Evolutionary conservation across 495 filamentous ascomycete species (phyloP).

Genomic region (Neurospora sp.): DNA sequence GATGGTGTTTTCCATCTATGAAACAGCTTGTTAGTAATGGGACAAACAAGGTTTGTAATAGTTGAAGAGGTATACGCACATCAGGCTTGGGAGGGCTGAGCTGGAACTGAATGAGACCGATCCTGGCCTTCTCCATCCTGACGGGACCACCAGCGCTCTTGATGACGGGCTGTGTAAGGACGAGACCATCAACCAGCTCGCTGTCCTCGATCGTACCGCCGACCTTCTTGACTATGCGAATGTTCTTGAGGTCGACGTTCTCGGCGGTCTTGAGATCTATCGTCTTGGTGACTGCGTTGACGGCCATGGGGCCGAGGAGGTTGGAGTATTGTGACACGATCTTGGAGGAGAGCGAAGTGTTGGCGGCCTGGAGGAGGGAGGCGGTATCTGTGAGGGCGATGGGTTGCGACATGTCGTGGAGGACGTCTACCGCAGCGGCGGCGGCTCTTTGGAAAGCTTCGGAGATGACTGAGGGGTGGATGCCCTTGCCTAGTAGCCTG

Average conservation of each 20-base stretch:
- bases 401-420: constrained; percentile 91
- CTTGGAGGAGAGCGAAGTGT: constrained; percentile 95
- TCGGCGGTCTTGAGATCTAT: constrained; percentile 92
- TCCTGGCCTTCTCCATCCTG: constrained; percentile 93
- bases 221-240: constrained; percentile 94
- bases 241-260: constrained; percentile 93
- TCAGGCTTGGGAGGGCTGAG: constrained; percentile 96
- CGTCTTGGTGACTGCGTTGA: constrained; percentile 88
- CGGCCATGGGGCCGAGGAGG: constrained; percentile 88
- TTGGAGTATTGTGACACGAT: constrained; percentile 95
- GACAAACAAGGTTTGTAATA: not conserved
- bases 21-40: not conserved
- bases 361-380: constrained; percentile 89
- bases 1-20: constrained; percentile 96
- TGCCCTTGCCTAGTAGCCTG: constrained; percentile 76
- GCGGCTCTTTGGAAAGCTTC: constrained; percentile 96
- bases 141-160: constrained; percentile 88
- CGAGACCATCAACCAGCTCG: constrained; percentile 91
- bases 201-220: constrained; percentile 97
- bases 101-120: constrained; percentile 97
- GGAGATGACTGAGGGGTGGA: constrained; percentile 95
- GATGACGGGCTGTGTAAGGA: constrained; percentile 84
- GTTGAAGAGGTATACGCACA: constrained; percentile 39
- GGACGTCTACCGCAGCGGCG: constrained; percentile 72
- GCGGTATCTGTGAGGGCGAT: constrained; percentile 80